Conservation (phyloP, 768 basidiomycete species). For the Ephemerocybe angulata region DNA sequence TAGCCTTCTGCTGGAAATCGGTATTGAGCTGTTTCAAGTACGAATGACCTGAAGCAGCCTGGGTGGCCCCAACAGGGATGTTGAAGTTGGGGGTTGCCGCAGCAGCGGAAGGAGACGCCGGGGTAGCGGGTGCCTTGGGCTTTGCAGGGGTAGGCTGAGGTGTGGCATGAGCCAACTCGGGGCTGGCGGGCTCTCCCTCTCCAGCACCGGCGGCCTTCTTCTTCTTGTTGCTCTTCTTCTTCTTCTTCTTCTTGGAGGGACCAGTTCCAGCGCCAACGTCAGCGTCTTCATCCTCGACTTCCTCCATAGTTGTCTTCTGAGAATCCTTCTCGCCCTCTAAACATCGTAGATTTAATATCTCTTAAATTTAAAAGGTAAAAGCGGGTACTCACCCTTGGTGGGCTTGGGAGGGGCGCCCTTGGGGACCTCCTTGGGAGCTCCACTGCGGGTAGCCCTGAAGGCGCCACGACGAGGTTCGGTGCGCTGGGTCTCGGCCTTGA, state of each 20-base stretch:
- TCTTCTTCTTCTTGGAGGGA: constrained; percentile 45
- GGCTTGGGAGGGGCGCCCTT: constrained; percentile 22
- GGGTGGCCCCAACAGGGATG: constrained; percentile 37
- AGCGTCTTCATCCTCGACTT: constrained; percentile 73
- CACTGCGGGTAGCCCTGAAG: constrained; percentile 25
- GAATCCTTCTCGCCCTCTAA: constrained; percentile 26
- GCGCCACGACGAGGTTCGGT: constrained; percentile 25
- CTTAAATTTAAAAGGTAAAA: background rate
- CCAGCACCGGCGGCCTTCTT: constrained; percentile 47
- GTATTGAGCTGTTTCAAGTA: constrained; percentile 56
- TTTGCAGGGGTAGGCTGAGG: constrained; percentile 15
- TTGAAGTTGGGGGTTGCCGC: constrained; percentile 21
- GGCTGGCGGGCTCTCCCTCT: constrained; percentile 18
- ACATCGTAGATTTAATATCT: background rate
- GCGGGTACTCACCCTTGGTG: constrained; percentile 5
- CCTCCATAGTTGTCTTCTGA: constrained; percentile 58
- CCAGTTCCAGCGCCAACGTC: constrained; percentile 24
- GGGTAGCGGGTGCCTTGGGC: constrained; percentile 14
- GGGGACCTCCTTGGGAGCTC: constrained; percentile 24
- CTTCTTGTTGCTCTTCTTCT: constrained; percentile 76
- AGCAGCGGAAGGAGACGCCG: constrained; percentile 23
- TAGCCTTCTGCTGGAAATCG: constrained; percentile 48
- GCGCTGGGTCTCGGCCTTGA: constrained; percentile 29
- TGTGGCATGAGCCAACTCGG: constrained; percentile 10
- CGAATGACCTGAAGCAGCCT: constrained; percentile 66